These are phyloP conservation scores for Fusarium protoensiforme DNA, from an alignment of 2,329 filamentous ascomycete genomes.

Conservation along the genomic window DNA sequence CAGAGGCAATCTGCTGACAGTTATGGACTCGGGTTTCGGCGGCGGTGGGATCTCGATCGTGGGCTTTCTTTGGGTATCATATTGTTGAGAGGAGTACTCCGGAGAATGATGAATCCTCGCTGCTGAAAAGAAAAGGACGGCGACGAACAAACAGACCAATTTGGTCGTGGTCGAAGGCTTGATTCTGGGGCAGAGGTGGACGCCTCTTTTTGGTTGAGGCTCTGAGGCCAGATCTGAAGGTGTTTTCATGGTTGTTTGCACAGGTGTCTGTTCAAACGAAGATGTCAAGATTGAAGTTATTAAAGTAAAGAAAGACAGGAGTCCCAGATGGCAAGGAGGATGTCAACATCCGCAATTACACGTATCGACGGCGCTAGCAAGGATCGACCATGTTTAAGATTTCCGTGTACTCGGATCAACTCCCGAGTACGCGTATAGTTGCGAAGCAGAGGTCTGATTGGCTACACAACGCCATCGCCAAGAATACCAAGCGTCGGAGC, in stretches of 20 bases:
- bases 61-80: background rate
- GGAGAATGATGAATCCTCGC: background rate
- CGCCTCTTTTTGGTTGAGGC: background rate
- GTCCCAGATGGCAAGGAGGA: background rate
- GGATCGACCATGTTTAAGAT: background rate
- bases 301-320: background rate
- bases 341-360: background rate
- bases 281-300: background rate
- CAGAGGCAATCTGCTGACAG: background rate
- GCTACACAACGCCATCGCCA: background rate
- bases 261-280: too few relatives aligned
- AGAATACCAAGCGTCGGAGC: background rate
- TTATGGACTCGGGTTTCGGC: background rate
- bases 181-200: background rate
- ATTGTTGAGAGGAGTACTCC: too few relatives aligned
- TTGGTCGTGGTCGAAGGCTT: background rate
- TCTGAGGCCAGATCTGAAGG: background rate
- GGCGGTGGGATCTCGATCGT: background rate
- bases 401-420: background rate
- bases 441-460: background rate
- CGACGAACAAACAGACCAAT: background rate
- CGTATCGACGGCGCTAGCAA: background rate
- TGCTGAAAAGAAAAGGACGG: background rate
- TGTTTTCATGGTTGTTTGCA: background rate
- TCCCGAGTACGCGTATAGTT: background rate